Evolutionary conservation across 2,329 filamentous ascomycete genomes (phyloP), one percentile per base, ranked within the genome.

Genomic region (Paecilomyces sp.): DNA sequence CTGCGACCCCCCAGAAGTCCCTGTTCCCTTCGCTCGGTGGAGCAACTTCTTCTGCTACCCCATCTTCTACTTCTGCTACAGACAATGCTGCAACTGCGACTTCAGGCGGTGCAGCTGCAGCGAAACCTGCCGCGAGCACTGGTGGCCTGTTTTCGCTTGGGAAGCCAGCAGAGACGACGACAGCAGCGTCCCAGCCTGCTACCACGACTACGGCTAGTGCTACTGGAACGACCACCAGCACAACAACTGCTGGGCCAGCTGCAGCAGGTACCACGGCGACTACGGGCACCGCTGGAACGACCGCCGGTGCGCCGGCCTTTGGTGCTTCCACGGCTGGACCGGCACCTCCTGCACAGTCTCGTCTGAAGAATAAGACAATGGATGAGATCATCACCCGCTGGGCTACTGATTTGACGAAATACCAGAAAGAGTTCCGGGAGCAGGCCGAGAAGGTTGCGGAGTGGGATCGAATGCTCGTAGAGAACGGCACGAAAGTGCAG

Each of bases 311-410:
- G 51, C 67, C 74, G 13, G 58, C 65, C 30, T 77, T 93, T 55
- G 86, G 85, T 18, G 85, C 87, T 30, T 95, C 92, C 1, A 96
- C 90, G 3, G 82, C 85, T 34, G 92, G 92, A 0, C 91, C 92
- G 1, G 80, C 88, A 2, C 93, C 94, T 15, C 88, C 92, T 60
- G 78, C 82, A 1, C 86, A 95, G 68, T 94, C 93, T 3, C 88
- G 94, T 30, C 82, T 99, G 41, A 96, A 96, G 81, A 96, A 97
- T 76, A 97, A 96, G 79, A 96, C 93, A 0, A 97, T 99, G 90
- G 94, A 99, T 70, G 94, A 99, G 73, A 97, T 99, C 64, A 92
- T 99, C 65, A 97, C 91, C 3, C 87, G 92, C 33, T 99, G 94
- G 94, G 94, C 94, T 1, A 91, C 92, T 0, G 94, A 97, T 70